Evolutionary conservation across 148 eudicot species (phyloP), one percentile per base, ranked within the genome.

Genomic region (Dianthus caryophyllus): DNA sequence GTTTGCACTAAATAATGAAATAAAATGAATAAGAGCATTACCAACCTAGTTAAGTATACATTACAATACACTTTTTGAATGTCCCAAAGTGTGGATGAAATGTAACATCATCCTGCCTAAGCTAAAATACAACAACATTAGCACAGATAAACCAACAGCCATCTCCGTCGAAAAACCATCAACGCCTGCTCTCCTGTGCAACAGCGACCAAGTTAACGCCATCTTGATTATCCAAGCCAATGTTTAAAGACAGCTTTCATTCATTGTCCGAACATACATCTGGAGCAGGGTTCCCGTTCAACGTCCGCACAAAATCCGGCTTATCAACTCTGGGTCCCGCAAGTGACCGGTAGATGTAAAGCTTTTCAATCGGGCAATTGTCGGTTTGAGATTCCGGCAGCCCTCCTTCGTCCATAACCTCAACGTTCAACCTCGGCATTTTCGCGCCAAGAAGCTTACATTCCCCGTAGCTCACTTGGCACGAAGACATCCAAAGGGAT

Each of bases 401-500:
- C 16, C 85, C 98, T 26, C 83, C 77, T 77, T 89, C 95, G 41
- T 84, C 88, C 50, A 90, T 90, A 2, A 89, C 96, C 78, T 93
- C 98, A 2, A 93, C 92, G 53, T 89, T 89, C 64, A 93, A 81
- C 79, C 88, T 74, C 18, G 92, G 90, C 84, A 88, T 79, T 87
- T 80, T 90, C 84, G 72, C 82, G 43, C 87, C 86, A 24, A 94
- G 96, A 61, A 82, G 73, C 74, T 82, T 88, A 80, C 98, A 88
- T 10, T 87, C 97, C 68, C 84, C 84, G 62, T 74, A 86, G 77
- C 87, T 94, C 58, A 94, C 90, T 1, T 67, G 82, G 81, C 98
- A 94, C 47, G 91, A 77, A 58, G 98, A 93, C 98, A 93, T 93
- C 98, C 98, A 93, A 93, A 93, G 97, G 96, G 98, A 93, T 84